A percentile compares a stretch with the other conserved stretches of the same genome.
Evolutionary conservation across 768 basidiomycete genomes (phyloP).

Genomic region (Lentinus tigrinus): DNA sequence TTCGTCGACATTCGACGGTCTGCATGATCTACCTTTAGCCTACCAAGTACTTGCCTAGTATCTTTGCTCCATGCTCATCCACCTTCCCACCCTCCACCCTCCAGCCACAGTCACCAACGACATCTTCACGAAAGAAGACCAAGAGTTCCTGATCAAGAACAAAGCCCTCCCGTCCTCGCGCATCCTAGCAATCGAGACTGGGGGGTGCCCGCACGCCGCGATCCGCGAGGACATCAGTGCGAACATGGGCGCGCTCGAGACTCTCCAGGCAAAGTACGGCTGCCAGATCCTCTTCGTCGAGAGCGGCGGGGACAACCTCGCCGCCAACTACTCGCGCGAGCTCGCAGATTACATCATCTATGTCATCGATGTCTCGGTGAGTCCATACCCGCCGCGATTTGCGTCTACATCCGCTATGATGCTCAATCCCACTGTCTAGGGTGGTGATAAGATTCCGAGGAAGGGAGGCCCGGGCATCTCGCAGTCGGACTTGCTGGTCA

Average conservation of each 20-base stretch:
- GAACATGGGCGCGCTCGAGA: constrained; percentile 94
- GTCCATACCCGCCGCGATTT: constrained; percentile 6
- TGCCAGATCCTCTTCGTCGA: constrained; percentile 94
- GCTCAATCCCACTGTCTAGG: constrained; percentile 44
- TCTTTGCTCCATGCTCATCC: constrained; percentile 8
- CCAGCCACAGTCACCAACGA: constrained; percentile 97
- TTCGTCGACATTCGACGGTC: too few species aligned
- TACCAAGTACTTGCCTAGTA: too few species aligned
- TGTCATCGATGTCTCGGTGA: constrained; percentile 82
- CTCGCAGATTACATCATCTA: constrained; percentile 97
- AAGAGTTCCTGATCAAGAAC: constrained; percentile 95
- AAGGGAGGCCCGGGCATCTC: constrained; percentile 99
- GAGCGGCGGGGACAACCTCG: constrained; percentile 95
- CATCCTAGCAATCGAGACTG: constrained; percentile 96
- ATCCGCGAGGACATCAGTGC: constrained; percentile 98
- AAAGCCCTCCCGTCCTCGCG: constrained; percentile 80
- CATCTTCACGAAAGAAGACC: constrained; percentile 97
- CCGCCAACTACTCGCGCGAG: constrained; percentile 95
- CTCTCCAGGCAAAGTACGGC: constrained; percentile 84
- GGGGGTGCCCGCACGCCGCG: constrained; percentile 96
- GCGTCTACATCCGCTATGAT: neutral
- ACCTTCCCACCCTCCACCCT: constrained; percentile 1
- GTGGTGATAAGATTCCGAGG: constrained; percentile 97
- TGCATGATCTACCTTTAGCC: too few species aligned
- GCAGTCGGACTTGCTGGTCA: constrained; percentile 88